phyloP scores from a whole-genome alignment of 495 filamentous ascomycete species.

The Darksidea phi region DNA sequence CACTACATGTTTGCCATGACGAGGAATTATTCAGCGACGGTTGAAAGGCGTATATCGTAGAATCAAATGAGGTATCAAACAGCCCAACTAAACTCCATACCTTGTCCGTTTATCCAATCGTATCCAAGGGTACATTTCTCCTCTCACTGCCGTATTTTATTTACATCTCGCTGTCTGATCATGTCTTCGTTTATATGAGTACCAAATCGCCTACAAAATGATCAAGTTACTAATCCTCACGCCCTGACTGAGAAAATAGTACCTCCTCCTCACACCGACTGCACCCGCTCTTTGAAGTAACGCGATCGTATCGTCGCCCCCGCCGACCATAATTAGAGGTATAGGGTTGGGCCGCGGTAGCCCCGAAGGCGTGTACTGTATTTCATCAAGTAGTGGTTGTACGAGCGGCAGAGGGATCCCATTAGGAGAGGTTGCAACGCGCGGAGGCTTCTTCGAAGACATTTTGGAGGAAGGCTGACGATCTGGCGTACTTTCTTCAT shows the following conservation, averaged over 20 bases:
- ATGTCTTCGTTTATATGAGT: too few relatives aligned
- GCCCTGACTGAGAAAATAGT: slow-evolving; percentile 78
- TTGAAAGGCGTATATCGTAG: too few relatives aligned
- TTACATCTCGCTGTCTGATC: too few relatives aligned
- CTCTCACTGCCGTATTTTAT: too few relatives aligned
- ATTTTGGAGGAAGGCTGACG: slow-evolving; percentile 6
- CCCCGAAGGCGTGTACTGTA: slow-evolving; percentile 69
- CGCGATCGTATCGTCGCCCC: slow-evolving; percentile 66
- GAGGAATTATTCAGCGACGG: too few relatives aligned
- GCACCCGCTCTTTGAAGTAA: slow-evolving; percentile 58
- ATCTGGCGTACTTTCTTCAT: not conserved
- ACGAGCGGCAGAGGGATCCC: slow-evolving; percentile 43
- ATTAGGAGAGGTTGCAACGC: not conserved
- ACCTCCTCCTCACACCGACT: slow-evolving; percentile 73
- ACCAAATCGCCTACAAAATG: slow-evolving; percentile 54
- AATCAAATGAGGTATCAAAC: too few relatives aligned
- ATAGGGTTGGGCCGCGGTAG: slow-evolving; percentile 71
- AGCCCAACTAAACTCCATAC: too few relatives aligned
- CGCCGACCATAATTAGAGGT: slow-evolving; percentile 80
- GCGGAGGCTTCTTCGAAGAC: slow-evolving; percentile 1
- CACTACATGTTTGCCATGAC: too few relatives aligned
- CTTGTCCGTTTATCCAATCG: too few relatives aligned
- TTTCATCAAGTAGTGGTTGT: slow-evolving; percentile 74
- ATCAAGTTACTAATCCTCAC: slow-evolving; percentile 75
- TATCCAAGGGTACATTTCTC: too few relatives aligned